These are phyloP conservation scores for Alternaria dauci DNA, from an alignment of 2,329 filamentous ascomycete genomes.

Conservation along the genomic window DNA sequence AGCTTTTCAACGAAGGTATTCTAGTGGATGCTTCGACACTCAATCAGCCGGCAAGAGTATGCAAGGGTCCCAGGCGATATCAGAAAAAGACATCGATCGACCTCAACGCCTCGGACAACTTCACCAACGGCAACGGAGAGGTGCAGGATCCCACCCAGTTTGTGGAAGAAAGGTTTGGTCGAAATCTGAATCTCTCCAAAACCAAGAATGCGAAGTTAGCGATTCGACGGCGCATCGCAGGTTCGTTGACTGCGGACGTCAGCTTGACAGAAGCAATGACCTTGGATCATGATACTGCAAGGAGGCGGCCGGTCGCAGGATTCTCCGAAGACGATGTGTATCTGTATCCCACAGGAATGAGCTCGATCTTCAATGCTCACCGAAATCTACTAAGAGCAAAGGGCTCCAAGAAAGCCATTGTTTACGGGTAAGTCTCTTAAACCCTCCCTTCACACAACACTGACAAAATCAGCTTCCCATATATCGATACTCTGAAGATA, in stretches of 20 bases:
- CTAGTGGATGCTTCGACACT: conserved; percentile 61
- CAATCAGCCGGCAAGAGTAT: conserved; percentile 51
- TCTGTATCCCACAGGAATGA: conserved; percentile 91
- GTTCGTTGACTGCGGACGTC: conserved; percentile 76
- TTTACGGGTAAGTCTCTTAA: conserved; percentile 68
- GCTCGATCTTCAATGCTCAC: conserved; percentile 90
- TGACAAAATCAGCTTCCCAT: conserved; percentile 71
- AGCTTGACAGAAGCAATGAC: conserved; percentile 69
- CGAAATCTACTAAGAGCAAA: conserved; percentile 72
- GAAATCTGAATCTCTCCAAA: conserved; percentile 83
- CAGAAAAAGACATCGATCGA: conserved; percentile 69
- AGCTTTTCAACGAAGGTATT: conserved; percentile 74
- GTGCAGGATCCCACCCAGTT: conserved; percentile 77
- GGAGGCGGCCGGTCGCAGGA: conserved; percentile 60
- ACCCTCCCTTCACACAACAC: neutral
- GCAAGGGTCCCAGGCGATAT: conserved; percentile 82
- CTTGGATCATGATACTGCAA: conserved; percentile 55
- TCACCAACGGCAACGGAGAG: conserved; percentile 47
- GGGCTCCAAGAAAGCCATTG: conserved; percentile 77
- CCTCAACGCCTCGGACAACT: conserved; percentile 27
- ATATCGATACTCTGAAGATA: conserved; percentile 95
- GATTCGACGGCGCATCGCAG: conserved; percentile 86
- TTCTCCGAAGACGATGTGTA: conserved; percentile 89
- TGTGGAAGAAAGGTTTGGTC: conserved; percentile 91
- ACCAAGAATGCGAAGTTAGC: conserved; percentile 85